These are phyloP conservation scores for Vanrija pseudolonga DNA, from an alignment of 1,284 basidiomycete species.

Conservation along the genomic window DNA sequence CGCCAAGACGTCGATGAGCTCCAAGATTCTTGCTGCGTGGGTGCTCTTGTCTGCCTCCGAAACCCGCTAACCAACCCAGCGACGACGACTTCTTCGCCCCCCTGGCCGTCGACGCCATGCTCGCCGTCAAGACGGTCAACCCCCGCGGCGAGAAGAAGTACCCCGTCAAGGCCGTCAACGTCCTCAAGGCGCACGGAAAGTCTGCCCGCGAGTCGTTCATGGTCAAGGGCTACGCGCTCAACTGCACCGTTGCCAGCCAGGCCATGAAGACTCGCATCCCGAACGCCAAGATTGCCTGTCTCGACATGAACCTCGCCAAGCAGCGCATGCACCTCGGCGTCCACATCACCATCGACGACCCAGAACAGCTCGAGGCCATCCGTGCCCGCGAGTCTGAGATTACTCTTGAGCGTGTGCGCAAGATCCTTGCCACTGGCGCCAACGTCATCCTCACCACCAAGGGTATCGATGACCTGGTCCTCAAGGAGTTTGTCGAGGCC, in stretches of 20 bases:
- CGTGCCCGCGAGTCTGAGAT: conserved; percentile 93
- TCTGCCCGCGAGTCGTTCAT: conserved; percentile 93
- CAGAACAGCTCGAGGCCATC: conserved; percentile 94
- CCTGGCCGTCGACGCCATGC: conserved; percentile 98
- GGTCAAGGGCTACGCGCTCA: conserved; percentile 95
- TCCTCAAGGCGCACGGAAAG: conserved; percentile 97
- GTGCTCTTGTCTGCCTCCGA: conserved; percentile 47
- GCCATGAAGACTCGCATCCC: conserved; percentile 96
- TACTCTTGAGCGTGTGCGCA: conserved; percentile 90
- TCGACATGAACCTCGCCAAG: conserved; percentile 98
- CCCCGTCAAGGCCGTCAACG: conserved; percentile 98
- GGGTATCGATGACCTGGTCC: conserved; percentile 95
- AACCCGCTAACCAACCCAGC: conserved; percentile 51
- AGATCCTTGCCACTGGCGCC: conserved; percentile 92
- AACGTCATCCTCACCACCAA: conserved; percentile 98
- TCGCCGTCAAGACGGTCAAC: conserved; percentile 94
- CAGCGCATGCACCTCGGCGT: conserved; percentile 96
- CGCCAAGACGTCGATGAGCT: conserved; percentile 98
- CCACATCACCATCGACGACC: conserved; percentile 96
- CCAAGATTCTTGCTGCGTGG: conserved; percentile 96
- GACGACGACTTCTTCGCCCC: conserved; percentile 98
- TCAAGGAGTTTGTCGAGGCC: conserved; percentile 99
- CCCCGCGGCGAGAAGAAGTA: conserved; percentile 95
- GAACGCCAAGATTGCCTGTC: conserved; percentile 94
- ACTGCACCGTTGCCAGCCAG: conserved; percentile 98